Evolutionary conservation across 1,139 yeast species (phyloP), one percentile per base, ranked within the genome.

Genomic region (Pichia sp.): DNA sequence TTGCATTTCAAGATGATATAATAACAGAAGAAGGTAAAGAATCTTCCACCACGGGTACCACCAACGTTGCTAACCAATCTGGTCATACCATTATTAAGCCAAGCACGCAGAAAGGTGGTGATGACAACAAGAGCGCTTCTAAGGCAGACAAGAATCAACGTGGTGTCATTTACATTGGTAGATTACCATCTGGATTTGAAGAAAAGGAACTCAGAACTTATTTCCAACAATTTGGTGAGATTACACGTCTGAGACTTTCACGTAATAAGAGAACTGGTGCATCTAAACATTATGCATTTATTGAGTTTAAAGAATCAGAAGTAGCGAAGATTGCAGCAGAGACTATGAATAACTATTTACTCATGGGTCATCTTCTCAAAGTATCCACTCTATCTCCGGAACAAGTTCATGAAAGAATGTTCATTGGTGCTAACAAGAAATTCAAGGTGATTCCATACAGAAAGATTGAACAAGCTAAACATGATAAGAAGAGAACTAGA

Each of bases 261-360:
- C 75, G 97, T 57, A 88, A 85, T 66, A 87, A 83, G 59, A 83
- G 80, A 58, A 79, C 94, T 4, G 98, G 98, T 32, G 77, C 79
- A 44, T 80, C 96, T 16, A 88, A 87, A 64, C 97, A 88, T 61
- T 93, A 79, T 59, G 98, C 88, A 11, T 91, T 85, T 59, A 66
- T 91, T 37, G 96, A 88, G 62, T 91, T 91, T 53, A 74, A 71
- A 34, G 70, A 76, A 41, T 57, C 62, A 27, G 84, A 77, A 33
- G 94, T 84, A 41, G 97, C 97, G 34, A 72, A 76, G 48, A 69
- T 87, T 42, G 98, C 96, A 2, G 83, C 83, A 44, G 97, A 91
- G 50, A 78, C 97, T 35, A 91, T 91, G 98, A 80, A 91, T 63
- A 91, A 91, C 62, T 91, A 91, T 55, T 70, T 91, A 47, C 62